phyloP scores from a whole-genome alignment of 2,329 filamentous ascomycete species.

The Atkinsonella hypoxylon region DNA sequence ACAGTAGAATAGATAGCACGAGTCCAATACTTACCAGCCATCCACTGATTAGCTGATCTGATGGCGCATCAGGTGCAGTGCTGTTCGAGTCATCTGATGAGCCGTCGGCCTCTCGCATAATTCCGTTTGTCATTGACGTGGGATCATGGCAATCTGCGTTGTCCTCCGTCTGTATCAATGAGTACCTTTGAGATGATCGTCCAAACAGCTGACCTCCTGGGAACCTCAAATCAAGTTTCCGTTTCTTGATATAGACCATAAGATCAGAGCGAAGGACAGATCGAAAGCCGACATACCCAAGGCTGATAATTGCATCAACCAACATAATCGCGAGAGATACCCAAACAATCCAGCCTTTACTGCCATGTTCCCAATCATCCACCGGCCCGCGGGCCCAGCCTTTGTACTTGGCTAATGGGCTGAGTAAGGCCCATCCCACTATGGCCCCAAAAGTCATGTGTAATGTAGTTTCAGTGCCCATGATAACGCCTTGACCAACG shows the following conservation, averaged over 20 bases:
- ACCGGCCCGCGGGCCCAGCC: constrained; percentile 87
- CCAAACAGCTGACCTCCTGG: background rate
- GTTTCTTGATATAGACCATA: background rate
- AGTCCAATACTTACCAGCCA: constrained; percentile 65
- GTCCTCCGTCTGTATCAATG: constrained; percentile 9
- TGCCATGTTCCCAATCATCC: constrained; percentile 79
- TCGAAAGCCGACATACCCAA: constrained; percentile 63
- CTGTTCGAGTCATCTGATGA: constrained; percentile 8
- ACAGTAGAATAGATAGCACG: constrained; percentile 63
- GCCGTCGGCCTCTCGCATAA: background rate
- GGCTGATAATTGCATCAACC: constrained; percentile 78
- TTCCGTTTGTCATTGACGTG: background rate
- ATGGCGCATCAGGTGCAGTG: constrained; percentile 56
- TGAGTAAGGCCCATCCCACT: constrained; percentile 82
- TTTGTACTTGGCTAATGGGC: constrained; percentile 70
- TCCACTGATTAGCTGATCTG: constrained; percentile 66
- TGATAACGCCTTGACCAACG: constrained; percentile 94
- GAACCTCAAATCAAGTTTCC: background rate
- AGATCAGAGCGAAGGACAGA: constrained; percentile 24
- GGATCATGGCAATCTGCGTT: background rate
- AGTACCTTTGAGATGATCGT: constrained; percentile 12
- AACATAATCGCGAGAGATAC: constrained; percentile 93
- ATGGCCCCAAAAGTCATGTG: constrained; percentile 91
- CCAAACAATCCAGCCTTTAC: constrained; percentile 99
- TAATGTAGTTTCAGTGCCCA: constrained; percentile 88